Conservation (phyloP, 2,329 filamentous ascomycete genomes). For the Shiraia sp. region DNA sequence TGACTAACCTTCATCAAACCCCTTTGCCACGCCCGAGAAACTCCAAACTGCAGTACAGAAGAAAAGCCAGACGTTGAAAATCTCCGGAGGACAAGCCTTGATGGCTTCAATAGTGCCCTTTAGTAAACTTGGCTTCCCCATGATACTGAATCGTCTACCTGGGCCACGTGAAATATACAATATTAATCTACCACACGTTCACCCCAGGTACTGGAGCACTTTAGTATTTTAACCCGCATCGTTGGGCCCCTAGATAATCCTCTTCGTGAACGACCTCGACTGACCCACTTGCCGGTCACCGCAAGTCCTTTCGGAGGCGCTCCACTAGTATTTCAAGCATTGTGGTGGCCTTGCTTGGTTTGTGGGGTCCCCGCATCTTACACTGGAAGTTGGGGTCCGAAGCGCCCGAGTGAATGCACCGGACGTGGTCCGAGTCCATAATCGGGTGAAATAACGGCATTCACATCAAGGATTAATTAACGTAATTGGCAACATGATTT, state of each 20-base stretch:
- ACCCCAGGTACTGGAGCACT: too few relatives aligned
- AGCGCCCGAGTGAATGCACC: conserved; percentile 1
- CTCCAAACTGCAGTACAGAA: conserved; percentile 16
- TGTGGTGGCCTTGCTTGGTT: background rate
- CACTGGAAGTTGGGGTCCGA: conserved; percentile 1
- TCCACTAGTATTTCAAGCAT: background rate
- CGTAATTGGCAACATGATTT: too few relatives aligned
- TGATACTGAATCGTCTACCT: background rate
- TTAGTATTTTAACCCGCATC: too few relatives aligned
- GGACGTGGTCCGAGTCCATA: background rate
- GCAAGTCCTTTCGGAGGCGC: background rate
- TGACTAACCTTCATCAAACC: conserved; percentile 13
- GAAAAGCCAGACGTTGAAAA: conserved; percentile 10
- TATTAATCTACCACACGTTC: too few relatives aligned
- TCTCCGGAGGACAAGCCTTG: conserved; percentile 8
- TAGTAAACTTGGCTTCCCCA: conserved; percentile 9
- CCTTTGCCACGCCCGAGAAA: conserved; percentile 14
- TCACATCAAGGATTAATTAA: too few relatives aligned
- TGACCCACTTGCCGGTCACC: background rate
- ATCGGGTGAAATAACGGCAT: too few relatives aligned
- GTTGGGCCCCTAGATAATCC: too few relatives aligned
- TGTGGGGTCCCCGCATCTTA: conserved; percentile 7
- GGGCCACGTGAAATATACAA: too few relatives aligned
- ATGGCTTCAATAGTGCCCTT: conserved; percentile 8
- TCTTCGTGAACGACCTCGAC: too few relatives aligned